Percentiles rank a stretch among this genome's conserved stretches.
phyloP scores from a whole-genome alignment of 129 eudicot species.

The Flaveria linearis region DNA sequence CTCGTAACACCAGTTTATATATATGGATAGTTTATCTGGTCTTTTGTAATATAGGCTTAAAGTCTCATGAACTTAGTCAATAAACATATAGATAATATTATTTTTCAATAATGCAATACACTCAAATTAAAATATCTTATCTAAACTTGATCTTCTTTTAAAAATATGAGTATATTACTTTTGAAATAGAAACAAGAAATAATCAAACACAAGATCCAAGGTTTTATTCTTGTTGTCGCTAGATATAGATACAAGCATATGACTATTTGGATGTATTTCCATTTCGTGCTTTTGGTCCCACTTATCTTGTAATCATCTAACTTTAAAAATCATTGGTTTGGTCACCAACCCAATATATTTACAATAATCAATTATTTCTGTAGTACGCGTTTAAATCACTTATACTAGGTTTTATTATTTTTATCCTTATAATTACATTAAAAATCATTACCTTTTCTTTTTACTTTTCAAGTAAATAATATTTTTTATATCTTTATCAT shows the following conservation, averaged over 20 bases:
- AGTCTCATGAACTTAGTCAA: neutral
- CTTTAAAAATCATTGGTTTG: slow-evolving; percentile 24
- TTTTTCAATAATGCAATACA: neutral
- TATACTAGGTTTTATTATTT: too few species aligned
- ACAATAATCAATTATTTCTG: neutral
- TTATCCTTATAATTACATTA: too few species aligned
- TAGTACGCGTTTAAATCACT: too few species aligned
- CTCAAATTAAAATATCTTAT: neutral
- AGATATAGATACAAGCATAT: slow-evolving; percentile 11
- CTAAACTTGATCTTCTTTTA: neutral
- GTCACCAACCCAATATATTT: slow-evolving; percentile 4
- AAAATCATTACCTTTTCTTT: too few species aligned
- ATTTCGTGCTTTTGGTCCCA: slow-evolving; percentile 11
- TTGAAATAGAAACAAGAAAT: neutral
- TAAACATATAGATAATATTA: neutral
- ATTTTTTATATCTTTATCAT: too few species aligned
- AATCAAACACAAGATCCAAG: slow-evolving; percentile 8
- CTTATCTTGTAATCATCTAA: neutral
- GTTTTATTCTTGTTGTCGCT: slow-evolving; percentile 3
- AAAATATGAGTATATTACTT: neutral
- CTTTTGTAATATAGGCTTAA: too few species aligned
- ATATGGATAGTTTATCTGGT: slow-evolving; percentile 33
- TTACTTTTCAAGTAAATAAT: too few species aligned
- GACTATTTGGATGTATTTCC: slow-evolving; percentile 12
- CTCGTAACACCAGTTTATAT: neutral